A percentile compares a stretch with the other conserved stretches of the same genome.
These are phyloP conservation scores for Coprinopsis cinerea DNA, from an alignment of 768 basidiomycete species.

Conservation along the genomic window DNA sequence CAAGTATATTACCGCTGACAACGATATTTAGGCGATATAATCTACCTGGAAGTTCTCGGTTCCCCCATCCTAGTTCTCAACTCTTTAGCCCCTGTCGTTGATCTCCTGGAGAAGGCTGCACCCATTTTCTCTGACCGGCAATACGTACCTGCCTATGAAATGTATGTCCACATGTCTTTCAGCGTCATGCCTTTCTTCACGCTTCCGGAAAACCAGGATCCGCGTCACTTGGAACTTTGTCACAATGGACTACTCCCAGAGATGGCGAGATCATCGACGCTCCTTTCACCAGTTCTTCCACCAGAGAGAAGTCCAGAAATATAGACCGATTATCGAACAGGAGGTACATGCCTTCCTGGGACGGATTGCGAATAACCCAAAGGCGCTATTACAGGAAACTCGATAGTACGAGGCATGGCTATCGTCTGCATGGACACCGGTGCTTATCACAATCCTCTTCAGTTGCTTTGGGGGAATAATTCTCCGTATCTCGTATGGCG, in stretches of 20 bases:
- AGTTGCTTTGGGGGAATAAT: conserved; percentile 12
- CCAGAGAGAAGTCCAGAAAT: conserved; percentile 6
- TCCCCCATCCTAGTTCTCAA: not conserved
- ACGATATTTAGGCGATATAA: conserved; percentile 4
- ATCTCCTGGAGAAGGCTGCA: conserved; percentile 11
- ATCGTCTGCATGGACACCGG: not conserved
- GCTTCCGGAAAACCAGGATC: not conserved
- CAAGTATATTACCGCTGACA: not conserved
- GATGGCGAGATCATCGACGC: conserved; percentile 43
- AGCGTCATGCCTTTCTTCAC: not conserved
- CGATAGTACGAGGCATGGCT: not conserved
- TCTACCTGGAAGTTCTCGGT: conserved; percentile 10
- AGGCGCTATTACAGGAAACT: not conserved
- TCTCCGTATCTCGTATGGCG: conserved; percentile 21
- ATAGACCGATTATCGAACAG: conserved; percentile 6
- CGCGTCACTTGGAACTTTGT: not conserved
- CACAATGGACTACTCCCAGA: conserved; percentile 28
- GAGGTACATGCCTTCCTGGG: not conserved
- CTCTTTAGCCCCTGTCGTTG: not conserved
- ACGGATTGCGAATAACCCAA: not conserved
- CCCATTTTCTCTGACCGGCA: conserved; percentile 12
- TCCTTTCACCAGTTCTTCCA: conserved; percentile 15
- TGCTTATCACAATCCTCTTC: not conserved
- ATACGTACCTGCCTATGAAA: not conserved
- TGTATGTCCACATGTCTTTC: not conserved